Base-by-base conservation (phyloP, 768 basidiomycete genomes). In the Asterophora parasitica region DNA sequence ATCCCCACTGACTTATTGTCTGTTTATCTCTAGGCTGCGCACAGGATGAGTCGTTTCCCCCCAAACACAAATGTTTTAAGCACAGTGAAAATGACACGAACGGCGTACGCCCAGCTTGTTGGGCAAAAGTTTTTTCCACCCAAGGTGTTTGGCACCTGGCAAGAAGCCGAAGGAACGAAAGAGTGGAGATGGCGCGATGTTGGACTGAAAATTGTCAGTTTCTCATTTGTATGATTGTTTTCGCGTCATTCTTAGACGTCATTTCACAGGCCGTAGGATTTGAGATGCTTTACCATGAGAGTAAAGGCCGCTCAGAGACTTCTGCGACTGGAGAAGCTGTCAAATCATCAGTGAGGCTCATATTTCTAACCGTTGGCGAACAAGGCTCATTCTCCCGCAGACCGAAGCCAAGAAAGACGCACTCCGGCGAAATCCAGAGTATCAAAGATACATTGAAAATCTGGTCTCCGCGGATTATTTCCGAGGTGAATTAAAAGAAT, bases 91-190 rank as follows among this genome's bases (percentile, higher is more conserved):
- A 77, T 95, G 78, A 96, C 95, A 2, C 78, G 93, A 43, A 87
- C 91, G 0, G 89, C 92, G 1, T 99, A 96, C 64, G 96, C 96
- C 6, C 96, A 98, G 60, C 71, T 98, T 20, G 65, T 85, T 30
- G 88, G 92, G 5, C 96, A 98, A 66, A 88, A 82, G 46, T 97
- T 98, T 63, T 86, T 83, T 60, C 87, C 95, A 4, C 92, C 94
- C 1, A 92, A 88, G 60, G 72, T 88, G 20, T 99, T 97, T 59
- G 90, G 91, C 4, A 74, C 75, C 44, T 87, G 83, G 74, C 63
- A 71, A 51, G 85, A 83, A 55, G 67, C 57, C 13, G 82, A 88
- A 65, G 81, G 75, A 4, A 79, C 78, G 1, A 66, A 71, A 34
- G 83, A 89, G 55, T 81, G 83, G 81, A 77, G 83, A 55, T 83